Percentiles rank a stretch among this genome's conserved stretches.
Conservation (phyloP, 176 grass and related monocot genomes). For the Rhynchospora tenuis region DNA sequence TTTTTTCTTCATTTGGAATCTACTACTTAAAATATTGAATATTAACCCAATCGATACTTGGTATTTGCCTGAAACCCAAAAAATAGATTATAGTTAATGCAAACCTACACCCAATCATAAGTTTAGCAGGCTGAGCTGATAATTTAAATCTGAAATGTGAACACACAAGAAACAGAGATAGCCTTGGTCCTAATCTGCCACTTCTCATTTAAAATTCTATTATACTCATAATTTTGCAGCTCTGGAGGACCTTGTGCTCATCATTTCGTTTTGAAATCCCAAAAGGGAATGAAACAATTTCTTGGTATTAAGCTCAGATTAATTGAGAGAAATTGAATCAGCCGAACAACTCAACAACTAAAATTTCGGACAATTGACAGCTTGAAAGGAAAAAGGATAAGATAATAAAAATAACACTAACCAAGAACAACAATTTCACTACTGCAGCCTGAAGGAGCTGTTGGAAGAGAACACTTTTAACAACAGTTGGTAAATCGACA, state of each 20-base stretch:
- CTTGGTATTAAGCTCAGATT: neutral
- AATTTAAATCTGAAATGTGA: neutral
- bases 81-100: neutral
- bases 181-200: neutral
- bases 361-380: neutral
- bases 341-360: neutral
- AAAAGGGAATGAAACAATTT: neutral
- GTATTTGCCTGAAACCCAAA: neutral
- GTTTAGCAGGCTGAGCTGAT: neutral
- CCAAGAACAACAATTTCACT: slow-evolving; percentile 12
- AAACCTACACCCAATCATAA: neutral
- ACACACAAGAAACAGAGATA: neutral
- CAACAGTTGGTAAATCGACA: slow-evolving; percentile 5
- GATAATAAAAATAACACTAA: neutral
- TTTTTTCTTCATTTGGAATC: neutral
- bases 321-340: neutral
- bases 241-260: neutral
- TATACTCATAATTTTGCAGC: neutral
- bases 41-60: neutral
- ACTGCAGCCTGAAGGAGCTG: slow-evolving; percentile 25
- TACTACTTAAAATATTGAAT: neutral
- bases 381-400: neutral
- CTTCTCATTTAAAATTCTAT: neutral
- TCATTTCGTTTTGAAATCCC: neutral
- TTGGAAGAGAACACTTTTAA: slow-evolving; percentile 28